Evolutionary conservation across 2,329 filamentous ascomycete genomes (phyloP).

Genomic region (Cephalotrichum gorgonifer): DNA sequence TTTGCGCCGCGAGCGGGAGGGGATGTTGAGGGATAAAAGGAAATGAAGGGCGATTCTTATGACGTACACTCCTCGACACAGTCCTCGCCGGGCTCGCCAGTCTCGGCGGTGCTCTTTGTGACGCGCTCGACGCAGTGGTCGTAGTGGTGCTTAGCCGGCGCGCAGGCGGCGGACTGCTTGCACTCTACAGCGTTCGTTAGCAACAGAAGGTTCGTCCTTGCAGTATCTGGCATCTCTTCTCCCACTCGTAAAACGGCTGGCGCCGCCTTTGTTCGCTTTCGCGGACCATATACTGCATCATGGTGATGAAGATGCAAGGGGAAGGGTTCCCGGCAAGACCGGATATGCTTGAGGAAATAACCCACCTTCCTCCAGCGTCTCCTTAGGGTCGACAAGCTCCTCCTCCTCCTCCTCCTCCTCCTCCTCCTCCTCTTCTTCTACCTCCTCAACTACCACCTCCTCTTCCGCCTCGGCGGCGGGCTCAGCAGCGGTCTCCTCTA

Average conservation of each 20-base stretch:
- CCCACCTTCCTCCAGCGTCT: conserved; percentile 85
- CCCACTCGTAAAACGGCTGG: too few relatives aligned
- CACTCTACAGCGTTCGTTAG: conserved; percentile 80
- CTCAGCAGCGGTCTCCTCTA: conserved; percentile 18
- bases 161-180: conserved; percentile 74
- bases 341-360: conserved; percentile 7
- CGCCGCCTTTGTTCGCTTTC: too few relatives aligned
- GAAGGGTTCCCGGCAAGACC: neutral
- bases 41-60: neutral
- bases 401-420: conserved; percentile 71
- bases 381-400: conserved; percentile 80
- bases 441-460: conserved; percentile 28
- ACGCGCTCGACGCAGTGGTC: conserved; percentile 97
- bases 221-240: too few relatives aligned
- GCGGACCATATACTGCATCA: too few relatives aligned
- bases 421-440: conserved; percentile 51
- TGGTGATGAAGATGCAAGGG: neutral
- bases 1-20: neutral
- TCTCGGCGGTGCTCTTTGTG: conserved; percentile 52
- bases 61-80: conserved; percentile 98
- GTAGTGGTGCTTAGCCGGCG: conserved; percentile 90
- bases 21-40: neutral
- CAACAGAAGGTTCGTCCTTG: too few relatives aligned
- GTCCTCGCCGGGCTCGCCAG: conserved; percentile 74
- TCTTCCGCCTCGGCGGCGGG: conserved; percentile 10